Conservation (phyloP, 768 basidiomycete species). For the Phlebiopsis flavidoalba region DNA sequence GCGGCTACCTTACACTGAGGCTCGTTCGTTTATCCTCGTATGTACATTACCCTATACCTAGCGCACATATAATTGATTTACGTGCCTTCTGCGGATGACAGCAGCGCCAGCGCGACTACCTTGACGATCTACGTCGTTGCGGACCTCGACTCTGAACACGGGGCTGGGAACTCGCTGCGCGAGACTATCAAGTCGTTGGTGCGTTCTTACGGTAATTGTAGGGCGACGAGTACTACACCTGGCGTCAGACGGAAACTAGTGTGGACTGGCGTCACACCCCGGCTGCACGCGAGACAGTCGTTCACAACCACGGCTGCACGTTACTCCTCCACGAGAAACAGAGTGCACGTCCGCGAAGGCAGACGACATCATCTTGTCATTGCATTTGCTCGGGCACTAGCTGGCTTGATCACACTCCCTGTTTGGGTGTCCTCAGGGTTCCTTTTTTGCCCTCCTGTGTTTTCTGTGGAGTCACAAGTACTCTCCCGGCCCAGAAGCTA, state of each 20-base stretch:
- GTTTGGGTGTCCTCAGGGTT: too few relatives aligned
- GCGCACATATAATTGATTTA: neutral
- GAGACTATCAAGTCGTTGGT: slow-evolving; percentile 68
- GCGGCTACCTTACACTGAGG: slow-evolving; percentile 36
- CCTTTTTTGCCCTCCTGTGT: too few relatives aligned
- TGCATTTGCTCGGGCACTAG: too few relatives aligned
- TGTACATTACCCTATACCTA: slow-evolving; percentile 16
- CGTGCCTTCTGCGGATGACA: slow-evolving; percentile 20
- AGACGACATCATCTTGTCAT: too few relatives aligned
- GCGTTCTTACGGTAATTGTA: neutral
- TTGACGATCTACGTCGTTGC: slow-evolving; percentile 64
- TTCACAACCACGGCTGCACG: slow-evolving; percentile 83
- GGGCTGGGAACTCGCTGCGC: slow-evolving; percentile 47
- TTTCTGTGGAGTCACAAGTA: too few relatives aligned
- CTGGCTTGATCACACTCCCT: too few relatives aligned
- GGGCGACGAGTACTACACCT: neutral
- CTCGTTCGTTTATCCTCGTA: slow-evolving; percentile 64
- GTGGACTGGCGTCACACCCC: too few relatives aligned
- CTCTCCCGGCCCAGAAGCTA: too few relatives aligned
- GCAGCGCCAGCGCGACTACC: slow-evolving; percentile 23
- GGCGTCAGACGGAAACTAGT: slow-evolving; percentile 36
- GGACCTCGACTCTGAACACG: slow-evolving; percentile 66
- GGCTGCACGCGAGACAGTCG: slow-evolving; percentile 69
- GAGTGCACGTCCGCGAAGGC: too few relatives aligned
- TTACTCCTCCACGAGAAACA: too few relatives aligned